These are phyloP conservation scores for Tetraselmis chui DNA, from an alignment of 139 green algal genomes.

Conservation along the genomic window DNA sequence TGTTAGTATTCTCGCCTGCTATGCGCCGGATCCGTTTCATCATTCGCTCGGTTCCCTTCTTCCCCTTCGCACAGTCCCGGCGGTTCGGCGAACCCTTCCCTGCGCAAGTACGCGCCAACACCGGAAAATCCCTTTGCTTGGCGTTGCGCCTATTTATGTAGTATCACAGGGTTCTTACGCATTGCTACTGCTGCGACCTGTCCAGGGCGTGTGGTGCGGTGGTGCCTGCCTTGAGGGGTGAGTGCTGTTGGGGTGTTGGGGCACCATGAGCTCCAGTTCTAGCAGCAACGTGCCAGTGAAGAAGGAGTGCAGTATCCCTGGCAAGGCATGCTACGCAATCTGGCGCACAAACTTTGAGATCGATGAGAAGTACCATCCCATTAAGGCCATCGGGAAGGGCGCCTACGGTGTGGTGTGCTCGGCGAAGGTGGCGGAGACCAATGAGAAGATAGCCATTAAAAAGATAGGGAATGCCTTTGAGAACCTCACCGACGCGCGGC, in stretches of 20 bases:
- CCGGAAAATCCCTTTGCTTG: too few relatives aligned
- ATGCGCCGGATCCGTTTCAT: too few relatives aligned
- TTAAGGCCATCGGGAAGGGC: slow-evolving; percentile 90
- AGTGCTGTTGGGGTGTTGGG: not conserved
- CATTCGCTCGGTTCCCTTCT: too few relatives aligned
- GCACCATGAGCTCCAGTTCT: not conserved
- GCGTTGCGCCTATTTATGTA: too few relatives aligned
- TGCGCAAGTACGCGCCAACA: too few relatives aligned
- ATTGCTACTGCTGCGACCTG: too few relatives aligned
- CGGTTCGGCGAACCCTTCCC: too few relatives aligned
- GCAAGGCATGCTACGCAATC: slow-evolving; percentile 72
- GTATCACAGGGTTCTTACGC: too few relatives aligned
- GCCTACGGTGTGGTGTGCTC: slow-evolving; percentile 97
- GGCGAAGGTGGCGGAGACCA: slow-evolving; percentile 63
- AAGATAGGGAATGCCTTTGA: slow-evolving; percentile 97
- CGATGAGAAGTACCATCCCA: slow-evolving; percentile 67
- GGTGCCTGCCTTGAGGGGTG: too few relatives aligned
- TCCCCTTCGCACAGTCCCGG: too few relatives aligned
- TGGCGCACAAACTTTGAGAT: slow-evolving; percentile 91
- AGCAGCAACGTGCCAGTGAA: slow-evolving; percentile 55
- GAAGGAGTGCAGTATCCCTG: slow-evolving; percentile 63
- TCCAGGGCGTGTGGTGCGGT: too few relatives aligned
- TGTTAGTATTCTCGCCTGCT: too few relatives aligned
- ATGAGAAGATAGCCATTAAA: slow-evolving; percentile 92
- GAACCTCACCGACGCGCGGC: slow-evolving; percentile 84